Evolutionary conservation across 2,329 filamentous ascomycete genomes (phyloP).

Genomic region (Diaporthe vaccinii): DNA sequence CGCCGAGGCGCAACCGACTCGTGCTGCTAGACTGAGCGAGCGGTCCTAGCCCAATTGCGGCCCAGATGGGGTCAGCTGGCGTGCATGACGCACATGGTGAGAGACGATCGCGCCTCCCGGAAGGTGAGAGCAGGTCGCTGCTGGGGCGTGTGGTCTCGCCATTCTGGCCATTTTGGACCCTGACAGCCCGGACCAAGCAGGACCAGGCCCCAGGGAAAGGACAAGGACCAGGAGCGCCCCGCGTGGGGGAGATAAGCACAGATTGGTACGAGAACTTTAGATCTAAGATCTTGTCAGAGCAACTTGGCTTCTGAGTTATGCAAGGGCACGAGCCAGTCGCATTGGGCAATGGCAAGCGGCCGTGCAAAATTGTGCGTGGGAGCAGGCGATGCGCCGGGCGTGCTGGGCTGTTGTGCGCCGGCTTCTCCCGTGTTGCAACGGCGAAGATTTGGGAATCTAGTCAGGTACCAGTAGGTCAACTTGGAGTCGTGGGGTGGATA

Average conservation of each 20-base stretch:
- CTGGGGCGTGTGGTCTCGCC: conserved; percentile 7
- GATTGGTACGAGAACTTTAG: conserved; percentile 33
- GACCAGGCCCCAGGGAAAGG: conserved; percentile 4
- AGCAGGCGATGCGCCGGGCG: background rate
- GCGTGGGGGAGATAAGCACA: conserved; percentile 39
- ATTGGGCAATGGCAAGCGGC: background rate
- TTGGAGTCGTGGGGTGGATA: conserved; percentile 29
- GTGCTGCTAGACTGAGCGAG: background rate
- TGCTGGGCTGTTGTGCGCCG: conserved; percentile 8
- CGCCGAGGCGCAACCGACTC: conserved; percentile 27
- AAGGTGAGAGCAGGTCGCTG: background rate
- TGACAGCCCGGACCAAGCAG: conserved; percentile 3
- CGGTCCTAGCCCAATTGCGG: conserved; percentile 14
- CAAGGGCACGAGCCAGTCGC: conserved; percentile 28
- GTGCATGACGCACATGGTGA: conserved; percentile 38
- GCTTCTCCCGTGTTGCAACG: background rate
- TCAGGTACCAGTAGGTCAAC: conserved; percentile 35
- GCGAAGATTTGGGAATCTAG: too few species aligned
- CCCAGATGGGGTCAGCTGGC: conserved; percentile 27
- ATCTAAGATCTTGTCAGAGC: conserved; percentile 42
- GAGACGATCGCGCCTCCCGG: conserved; percentile 21
- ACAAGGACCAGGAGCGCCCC: conserved; percentile 34
- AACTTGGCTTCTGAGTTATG: conserved; percentile 19
- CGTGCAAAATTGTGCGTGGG: conserved; percentile 14
- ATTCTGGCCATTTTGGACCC: conserved; percentile 28